These are phyloP conservation scores for Talaromyces pinophilus DNA, from an alignment of 2,329 filamentous ascomycete species.

Conservation along the genomic window DNA sequence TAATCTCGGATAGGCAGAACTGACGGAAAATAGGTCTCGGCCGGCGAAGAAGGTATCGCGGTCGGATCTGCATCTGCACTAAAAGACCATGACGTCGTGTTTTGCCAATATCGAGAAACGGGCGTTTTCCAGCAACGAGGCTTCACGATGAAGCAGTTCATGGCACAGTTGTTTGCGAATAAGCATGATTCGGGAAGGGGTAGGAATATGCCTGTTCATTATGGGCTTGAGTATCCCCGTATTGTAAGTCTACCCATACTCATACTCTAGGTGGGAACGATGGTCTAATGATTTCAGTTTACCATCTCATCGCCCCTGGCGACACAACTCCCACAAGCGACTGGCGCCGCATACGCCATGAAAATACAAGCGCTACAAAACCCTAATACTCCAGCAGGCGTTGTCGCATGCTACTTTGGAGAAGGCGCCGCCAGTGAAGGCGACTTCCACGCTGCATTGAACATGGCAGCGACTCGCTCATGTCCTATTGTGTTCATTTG, in stretches of 20 bases:
- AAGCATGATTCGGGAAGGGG: slow-evolving; percentile 75
- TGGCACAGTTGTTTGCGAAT: slow-evolving; percentile 93
- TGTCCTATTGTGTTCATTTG: slow-evolving; percentile 89
- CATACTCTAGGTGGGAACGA: background rate
- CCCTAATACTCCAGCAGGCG: slow-evolving; percentile 65
- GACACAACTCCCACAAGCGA: slow-evolving; percentile 85
- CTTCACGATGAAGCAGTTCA: slow-evolving; percentile 84
- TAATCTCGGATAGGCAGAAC: too few species aligned
- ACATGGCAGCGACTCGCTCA: slow-evolving; percentile 85
- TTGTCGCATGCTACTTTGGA: slow-evolving; percentile 84
- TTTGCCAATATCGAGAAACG: slow-evolving; percentile 91
- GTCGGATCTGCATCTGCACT: slow-evolving; percentile 85
- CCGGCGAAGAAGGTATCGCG: slow-evolving; percentile 90
- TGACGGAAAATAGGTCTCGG: slow-evolving; percentile 56
- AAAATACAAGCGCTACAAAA: slow-evolving; percentile 77
- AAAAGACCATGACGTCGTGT: slow-evolving; percentile 81
- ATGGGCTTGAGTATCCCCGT: slow-evolving; percentile 79
- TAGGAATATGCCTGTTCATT: slow-evolving; percentile 97
- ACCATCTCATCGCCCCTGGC: slow-evolving; percentile 83
- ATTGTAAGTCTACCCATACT: slow-evolving; percentile 60
- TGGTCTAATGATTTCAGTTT: slow-evolving; percentile 54
- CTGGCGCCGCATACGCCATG: slow-evolving; percentile 82
- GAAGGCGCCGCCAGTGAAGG: slow-evolving; percentile 89
- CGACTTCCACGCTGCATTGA: slow-evolving; percentile 87
- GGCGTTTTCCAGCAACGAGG: slow-evolving; percentile 89